Evolutionary conservation across 2,329 filamentous ascomycete species (phyloP), one percentile per base, ranked within the genome.

Genomic region (Scleromitrula shiraiana): DNA sequence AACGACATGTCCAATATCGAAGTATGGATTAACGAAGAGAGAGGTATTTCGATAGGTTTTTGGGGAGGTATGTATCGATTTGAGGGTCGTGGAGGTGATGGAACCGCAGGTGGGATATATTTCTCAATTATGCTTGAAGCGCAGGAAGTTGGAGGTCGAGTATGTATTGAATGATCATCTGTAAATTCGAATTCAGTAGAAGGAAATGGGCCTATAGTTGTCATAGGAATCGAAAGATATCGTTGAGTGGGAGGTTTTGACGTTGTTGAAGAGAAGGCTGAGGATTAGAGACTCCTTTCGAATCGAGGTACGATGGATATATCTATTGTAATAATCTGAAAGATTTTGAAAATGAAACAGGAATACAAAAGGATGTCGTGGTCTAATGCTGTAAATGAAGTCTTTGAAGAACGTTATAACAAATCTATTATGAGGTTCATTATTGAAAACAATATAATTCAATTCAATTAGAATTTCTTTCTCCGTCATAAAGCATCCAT

Each of bases 61-160:
- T 41, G 50, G 19, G 76, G 75, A 8, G 76, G 77, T 37, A 77
- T 80, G 7, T 71, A 75, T 53, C 74, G 70, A 42, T 74, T 73
- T 33, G 71, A 73, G 43, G 74, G 70, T 32, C 74, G 71, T 3
- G 79, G 79, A 50, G 79, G 79, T 14, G 79, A 80, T 33, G 79
- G 79, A 29, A 72, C 78, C 20, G 78, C 75, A 9, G 79, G 79
- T 39, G 79, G 79, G 15, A 82, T 71, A 9, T 44, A 36, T 22
- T 50, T 49, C 58, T 74, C 35, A 76, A 78, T 61, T 70, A 72
- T 40, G 75, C 74, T 39, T 36, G 47, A 46, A 10, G 33, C 26
- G 22, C 44, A 41, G 35, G 44, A 41, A 24, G 27, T 38, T 38
- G 41, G 4, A 27, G 41, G 35, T 33, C 47, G 41, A 46, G 41